Percentiles rank a stretch among this genome's conserved stretches.
Evolutionary conservation across 305 asterid genomes (phyloP).

Genomic region (Lippia alba): DNA sequence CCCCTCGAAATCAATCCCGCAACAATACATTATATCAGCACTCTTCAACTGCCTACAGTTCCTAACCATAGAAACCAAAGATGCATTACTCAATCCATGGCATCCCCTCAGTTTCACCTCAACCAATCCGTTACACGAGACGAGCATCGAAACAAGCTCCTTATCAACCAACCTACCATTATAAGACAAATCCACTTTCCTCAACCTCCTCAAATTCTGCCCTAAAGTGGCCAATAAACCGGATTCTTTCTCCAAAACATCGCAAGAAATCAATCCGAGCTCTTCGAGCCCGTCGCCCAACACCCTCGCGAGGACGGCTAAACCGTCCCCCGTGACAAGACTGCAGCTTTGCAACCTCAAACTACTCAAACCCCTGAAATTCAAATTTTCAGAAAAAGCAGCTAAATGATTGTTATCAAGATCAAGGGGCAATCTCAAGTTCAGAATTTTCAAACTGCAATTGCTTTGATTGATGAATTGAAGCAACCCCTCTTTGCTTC

Average conservation of each 20-base stretch:
- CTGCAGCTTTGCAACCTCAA: constrained; percentile 73
- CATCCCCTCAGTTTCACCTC: constrained; percentile 82
- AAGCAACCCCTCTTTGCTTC: constrained; percentile 64
- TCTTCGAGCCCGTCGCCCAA: constrained; percentile 52
- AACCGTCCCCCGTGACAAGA: constrained; percentile 73
- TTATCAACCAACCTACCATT: constrained; percentile 70
- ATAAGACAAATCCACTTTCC: constrained; percentile 73
- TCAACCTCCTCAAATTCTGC: constrained; percentile 62
- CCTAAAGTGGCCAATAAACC: constrained; percentile 70
- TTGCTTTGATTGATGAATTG: constrained; percentile 59
- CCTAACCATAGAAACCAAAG: constrained; percentile 41
- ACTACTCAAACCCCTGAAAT: constrained; percentile 54
- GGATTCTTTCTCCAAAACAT: constrained; percentile 62
- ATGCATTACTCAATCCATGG: constrained; percentile 44
- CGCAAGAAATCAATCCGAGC: constrained; percentile 68
- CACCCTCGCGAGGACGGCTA: constrained; percentile 50
- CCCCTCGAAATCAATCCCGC: constrained; percentile 50
- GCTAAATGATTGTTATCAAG: constrained; percentile 64
- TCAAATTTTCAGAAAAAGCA: constrained; percentile 60
- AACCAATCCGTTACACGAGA: constrained; percentile 54
- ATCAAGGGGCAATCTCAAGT: constrained; percentile 82
- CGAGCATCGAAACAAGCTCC: constrained; percentile 70
- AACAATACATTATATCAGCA: constrained; percentile 59
- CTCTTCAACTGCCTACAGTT: constrained; percentile 54
- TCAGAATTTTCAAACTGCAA: constrained; percentile 52